Evolutionary conservation across 306 rosid genomes (phyloP).

Genomic region (Dicorynia guianensis): DNA sequence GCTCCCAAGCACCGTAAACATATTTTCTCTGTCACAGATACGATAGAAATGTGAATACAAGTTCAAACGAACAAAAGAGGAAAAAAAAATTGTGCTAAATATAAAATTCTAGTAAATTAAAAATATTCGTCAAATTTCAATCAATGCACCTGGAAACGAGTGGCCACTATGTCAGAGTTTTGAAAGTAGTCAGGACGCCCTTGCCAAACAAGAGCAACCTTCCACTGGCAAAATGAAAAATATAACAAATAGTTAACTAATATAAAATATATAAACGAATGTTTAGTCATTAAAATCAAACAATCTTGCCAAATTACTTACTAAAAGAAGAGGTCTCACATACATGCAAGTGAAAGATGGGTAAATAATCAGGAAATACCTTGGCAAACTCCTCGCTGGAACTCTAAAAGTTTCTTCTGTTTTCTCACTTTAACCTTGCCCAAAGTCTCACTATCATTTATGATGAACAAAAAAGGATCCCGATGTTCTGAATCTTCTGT

Average conservation of each 20-base stretch:
- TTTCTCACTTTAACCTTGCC: slow-evolving; percentile 54
- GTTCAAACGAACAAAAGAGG: neutral
- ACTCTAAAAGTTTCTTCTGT: slow-evolving; percentile 60
- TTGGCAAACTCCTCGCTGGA: slow-evolving; percentile 61
- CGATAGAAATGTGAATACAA: neutral
- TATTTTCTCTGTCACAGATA: slow-evolving; percentile 53
- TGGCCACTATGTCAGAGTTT: slow-evolving; percentile 57
- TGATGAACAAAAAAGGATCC: slow-evolving; percentile 35
- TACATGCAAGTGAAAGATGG: neutral
- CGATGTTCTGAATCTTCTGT: too few relatives aligned
- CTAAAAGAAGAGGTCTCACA: neutral
- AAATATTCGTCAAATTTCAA: neutral
- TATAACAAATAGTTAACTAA: slow-evolving; percentile 7
- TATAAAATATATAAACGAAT: neutral
- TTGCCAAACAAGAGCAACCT: slow-evolving; percentile 58
- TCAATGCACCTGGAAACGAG: slow-evolving; percentile 58
- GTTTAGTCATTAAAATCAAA: neutral
- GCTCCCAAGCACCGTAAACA: slow-evolving; percentile 71
- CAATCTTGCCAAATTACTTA: too few relatives aligned
- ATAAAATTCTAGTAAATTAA: neutral
- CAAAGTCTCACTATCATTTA: slow-evolving; percentile 58
- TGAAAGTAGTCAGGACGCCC: slow-evolving; percentile 67
- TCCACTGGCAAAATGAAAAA: slow-evolving; percentile 51
- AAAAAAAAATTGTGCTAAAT: neutral
- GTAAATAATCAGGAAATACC: slow-evolving; percentile 34